Percentiles rank a stretch among this genome's conserved stretches.
Conservation (phyloP, 768 basidiomycete genomes). For the Hygrocybe punicea region DNA sequence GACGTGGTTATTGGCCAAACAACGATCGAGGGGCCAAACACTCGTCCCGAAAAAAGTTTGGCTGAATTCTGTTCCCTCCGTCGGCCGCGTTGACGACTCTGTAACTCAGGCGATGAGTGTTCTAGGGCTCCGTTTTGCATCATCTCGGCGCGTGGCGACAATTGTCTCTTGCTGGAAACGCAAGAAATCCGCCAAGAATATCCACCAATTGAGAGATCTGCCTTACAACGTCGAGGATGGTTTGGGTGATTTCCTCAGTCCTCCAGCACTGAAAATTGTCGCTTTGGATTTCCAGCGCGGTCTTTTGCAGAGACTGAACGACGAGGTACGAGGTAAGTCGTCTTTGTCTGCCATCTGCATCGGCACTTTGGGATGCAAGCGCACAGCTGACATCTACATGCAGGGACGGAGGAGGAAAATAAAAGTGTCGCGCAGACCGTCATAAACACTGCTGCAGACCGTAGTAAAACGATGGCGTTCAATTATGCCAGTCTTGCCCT, state of each 20-base stretch:
- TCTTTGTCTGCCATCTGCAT: not conserved
- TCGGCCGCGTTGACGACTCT: too few species aligned
- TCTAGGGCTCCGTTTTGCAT: slow-evolving; percentile 29
- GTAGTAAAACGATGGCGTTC: slow-evolving; percentile 65
- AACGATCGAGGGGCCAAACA: slow-evolving; percentile 26
- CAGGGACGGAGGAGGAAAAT: slow-evolving; percentile 56
- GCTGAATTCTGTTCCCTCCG: too few species aligned
- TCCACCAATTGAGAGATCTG: slow-evolving; percentile 54
- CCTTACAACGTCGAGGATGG: slow-evolving; percentile 70
- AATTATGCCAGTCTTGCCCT: slow-evolving; percentile 90
- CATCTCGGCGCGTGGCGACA: slow-evolving; percentile 9
- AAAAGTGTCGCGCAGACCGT: slow-evolving; percentile 68
- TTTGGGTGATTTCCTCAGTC: slow-evolving; percentile 74
- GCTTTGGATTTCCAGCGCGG: slow-evolving; percentile 86
- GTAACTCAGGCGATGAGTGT: slow-evolving; percentile 21
- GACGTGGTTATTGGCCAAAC: slow-evolving; percentile 24
- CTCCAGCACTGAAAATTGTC: slow-evolving; percentile 64
- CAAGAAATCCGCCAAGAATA: slow-evolving; percentile 17
- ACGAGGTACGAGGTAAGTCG: slow-evolving; percentile 66
- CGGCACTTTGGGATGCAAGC: not conserved
- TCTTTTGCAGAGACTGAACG: slow-evolving; percentile 71
- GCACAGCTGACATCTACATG: slow-evolving; percentile 10
- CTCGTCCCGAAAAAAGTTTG: not conserved
- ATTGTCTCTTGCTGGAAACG: not conserved
- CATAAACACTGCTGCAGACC: slow-evolving; percentile 57